These are phyloP conservation scores for Ganoderma resinaceum DNA, from an alignment of 1,284 basidiomycete species.

Conservation along the genomic window DNA sequence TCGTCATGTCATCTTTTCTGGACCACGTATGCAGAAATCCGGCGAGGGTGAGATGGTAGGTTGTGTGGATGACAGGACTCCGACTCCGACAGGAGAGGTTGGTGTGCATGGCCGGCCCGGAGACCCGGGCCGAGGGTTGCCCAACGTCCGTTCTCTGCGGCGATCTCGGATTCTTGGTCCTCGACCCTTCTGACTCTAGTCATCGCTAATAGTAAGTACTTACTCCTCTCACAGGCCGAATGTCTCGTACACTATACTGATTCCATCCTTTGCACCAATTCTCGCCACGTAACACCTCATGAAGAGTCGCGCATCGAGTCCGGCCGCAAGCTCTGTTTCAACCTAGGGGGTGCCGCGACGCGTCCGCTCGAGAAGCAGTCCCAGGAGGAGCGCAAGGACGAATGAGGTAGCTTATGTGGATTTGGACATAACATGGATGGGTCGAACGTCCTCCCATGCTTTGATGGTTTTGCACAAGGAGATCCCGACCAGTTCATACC, in stretches of 20 bases:
- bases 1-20: no score
- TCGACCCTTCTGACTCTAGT: no score
- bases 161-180: no score
- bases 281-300: constrained; percentile 55
- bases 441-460: constrained; percentile 34
- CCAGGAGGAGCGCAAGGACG: constrained; percentile 46
- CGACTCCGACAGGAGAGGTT: no score
- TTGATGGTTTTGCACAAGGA: constrained; percentile 34
- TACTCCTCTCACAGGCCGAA: constrained; percentile 73
- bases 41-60: no score
- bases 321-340: constrained; percentile 72
- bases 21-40: no score
- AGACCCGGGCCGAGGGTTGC: no score
- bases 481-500: constrained; percentile 53
- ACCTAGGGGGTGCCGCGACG: constrained; percentile 43
- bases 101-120: no score
- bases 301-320: constrained; percentile 88
- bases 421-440: constrained; percentile 38
- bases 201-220: no score
- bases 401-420: constrained; percentile 52
- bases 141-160: no score
- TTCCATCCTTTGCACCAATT: constrained; percentile 72
- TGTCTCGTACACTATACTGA: constrained; percentile 73
- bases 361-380: neutral
- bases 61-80: no score